Base-by-base conservation (phyloP, 78 protist genomes). In the Guillardia theta region DNA sequence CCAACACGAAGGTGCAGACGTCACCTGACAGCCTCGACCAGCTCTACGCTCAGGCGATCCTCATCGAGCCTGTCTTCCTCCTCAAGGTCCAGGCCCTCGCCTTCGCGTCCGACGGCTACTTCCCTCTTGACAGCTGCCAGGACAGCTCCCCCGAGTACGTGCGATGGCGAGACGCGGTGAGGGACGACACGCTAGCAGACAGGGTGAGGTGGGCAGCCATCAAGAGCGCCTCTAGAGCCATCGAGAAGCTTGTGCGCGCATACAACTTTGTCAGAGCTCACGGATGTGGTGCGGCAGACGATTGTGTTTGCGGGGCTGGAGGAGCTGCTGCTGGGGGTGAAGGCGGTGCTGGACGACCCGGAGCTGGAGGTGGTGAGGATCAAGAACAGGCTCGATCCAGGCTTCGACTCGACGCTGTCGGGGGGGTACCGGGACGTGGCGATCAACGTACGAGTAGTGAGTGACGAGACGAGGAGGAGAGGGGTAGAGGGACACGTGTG, bases 381-480 rank as follows among this genome's bases (percentile, higher is more conserved):
- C 83, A 70, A 70, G 83, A 70, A 70, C 45, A 4, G 33, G 1
- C 41, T 33, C 46, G 36, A 24, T 24, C 46, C 33, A 1, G 41
- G 22, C 36, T 70, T 36, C 41, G 41, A 70, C 41, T 36, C 70
- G 27, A 58, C 2, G 70, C 21, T 58, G 70, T 58, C 70, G 83
- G 46, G n/a, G 83, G 41, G 45, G 41, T 78, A 78, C 48, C 90
- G 50, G 30, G 90, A 78, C 90, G 90, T 78, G 90, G 18, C 5
- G 44, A 24, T 78, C 53, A 41, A 6, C 90, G 18, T 78, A 27
- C 90, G 50, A 18, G 6, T 78, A 45, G 18, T 44, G 30, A 43
- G 24, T n/a, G 41, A 18, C 50, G 15, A 27, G 50, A 37, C 90
- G n/a, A 45, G 90, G 33, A 18, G 12, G 33, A 45, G 39, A 48